phyloP scores from a whole-genome alignment of 2,329 filamentous ascomycete genomes.

The Lojkania enalia region DNA sequence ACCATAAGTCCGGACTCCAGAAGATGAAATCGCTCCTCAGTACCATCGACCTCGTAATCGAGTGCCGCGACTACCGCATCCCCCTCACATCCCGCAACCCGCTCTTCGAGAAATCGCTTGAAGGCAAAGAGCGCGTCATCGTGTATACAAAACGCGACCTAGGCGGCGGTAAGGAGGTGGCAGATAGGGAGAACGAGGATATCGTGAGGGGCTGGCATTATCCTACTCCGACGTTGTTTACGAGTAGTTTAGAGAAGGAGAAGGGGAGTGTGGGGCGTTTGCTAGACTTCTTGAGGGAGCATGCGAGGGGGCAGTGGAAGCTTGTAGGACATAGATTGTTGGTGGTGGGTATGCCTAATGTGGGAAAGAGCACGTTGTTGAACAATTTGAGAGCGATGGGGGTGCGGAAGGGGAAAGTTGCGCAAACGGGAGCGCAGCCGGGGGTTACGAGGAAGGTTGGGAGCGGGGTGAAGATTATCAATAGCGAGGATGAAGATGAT shows the following conservation, averaged over 20 bases:
- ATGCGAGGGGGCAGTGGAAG: slow-evolving; percentile 56
- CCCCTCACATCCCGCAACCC: slow-evolving; percentile 90
- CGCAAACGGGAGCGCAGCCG: slow-evolving; percentile 81
- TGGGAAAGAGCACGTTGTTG: slow-evolving; percentile 92
- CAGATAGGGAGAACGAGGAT: slow-evolving; percentile 49
- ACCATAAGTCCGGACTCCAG: slow-evolving; percentile 79
- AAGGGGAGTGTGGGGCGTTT: slow-evolving; percentile 33
- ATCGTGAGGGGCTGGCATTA: slow-evolving; percentile 59
- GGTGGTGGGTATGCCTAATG: slow-evolving; percentile 96
- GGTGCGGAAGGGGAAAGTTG: slow-evolving; percentile 69
- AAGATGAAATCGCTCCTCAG: slow-evolving; percentile 82
- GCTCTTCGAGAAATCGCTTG: slow-evolving; percentile 77
- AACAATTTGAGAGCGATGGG: slow-evolving; percentile 78
- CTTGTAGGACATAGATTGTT: slow-evolving; percentile 84
- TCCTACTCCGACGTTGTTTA: slow-evolving; percentile 57
- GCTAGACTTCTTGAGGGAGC: slow-evolving; percentile 56
- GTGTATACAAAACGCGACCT: slow-evolving; percentile 88
- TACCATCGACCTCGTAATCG: slow-evolving; percentile 83
- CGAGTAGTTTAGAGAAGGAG: slow-evolving; percentile 23
- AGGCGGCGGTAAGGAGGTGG: slow-evolving; percentile 18
- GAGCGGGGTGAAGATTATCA: slow-evolving; percentile 77
- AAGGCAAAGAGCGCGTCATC: slow-evolving; percentile 73
- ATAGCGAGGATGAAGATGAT: slow-evolving; percentile 53
- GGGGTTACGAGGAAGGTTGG: slow-evolving; percentile 87
- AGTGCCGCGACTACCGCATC: slow-evolving; percentile 91